Evolutionary conservation across 2,329 filamentous ascomycete species (phyloP), one percentile per base, ranked within the genome.

Genomic region (Ascochyta koolunga): DNA sequence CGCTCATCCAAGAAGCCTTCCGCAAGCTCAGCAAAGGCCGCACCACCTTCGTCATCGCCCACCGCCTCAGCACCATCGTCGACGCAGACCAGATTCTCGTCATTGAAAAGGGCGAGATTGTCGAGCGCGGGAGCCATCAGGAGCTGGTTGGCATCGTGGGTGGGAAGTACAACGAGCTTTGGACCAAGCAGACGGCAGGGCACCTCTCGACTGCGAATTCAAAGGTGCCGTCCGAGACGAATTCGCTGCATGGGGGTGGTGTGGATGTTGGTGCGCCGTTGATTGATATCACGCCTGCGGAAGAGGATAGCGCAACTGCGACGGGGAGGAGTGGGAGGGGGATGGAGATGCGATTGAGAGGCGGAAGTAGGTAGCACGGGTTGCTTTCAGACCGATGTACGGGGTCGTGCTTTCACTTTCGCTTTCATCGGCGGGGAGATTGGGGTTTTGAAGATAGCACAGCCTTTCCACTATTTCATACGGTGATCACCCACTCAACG

Each of bases 11-110:
- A 62, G 77, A 82, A 27, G 86, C 86, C 0, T 80, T 89, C 47
- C 77, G 77, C 52, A 78, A 77, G 43, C 77, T 88, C 7, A 86
- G 84, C 57, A 76, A 82, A 54, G 83, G 82, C 2, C 83, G 86
- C 21, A 89, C 86, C 1, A 89, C 86, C 0, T 87, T 89, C 58
- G 83, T 88, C 22, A 84, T 89, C 25, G 86, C 86, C 76, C 91
- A 96, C 75, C 88, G 91, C 48, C 79, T 96, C 21, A 95, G 90
- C 27, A 92, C 89, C 1, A 93, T 95, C 65, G 93, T 90, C 3
- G 88, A 90, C 53, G 91, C 91, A 9, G 90, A 96, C 71, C 89
- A 93, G 67, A 92, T 96, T 56, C 80, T 92, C 47, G 91, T 96
- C 38, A 80, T 93, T 25, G 86, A 89, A 59, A 85, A 86, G 55